These are phyloP conservation scores for Schizopora paradoxa DNA, from an alignment of 1,284 basidiomycete species.

Conservation along the genomic window DNA sequence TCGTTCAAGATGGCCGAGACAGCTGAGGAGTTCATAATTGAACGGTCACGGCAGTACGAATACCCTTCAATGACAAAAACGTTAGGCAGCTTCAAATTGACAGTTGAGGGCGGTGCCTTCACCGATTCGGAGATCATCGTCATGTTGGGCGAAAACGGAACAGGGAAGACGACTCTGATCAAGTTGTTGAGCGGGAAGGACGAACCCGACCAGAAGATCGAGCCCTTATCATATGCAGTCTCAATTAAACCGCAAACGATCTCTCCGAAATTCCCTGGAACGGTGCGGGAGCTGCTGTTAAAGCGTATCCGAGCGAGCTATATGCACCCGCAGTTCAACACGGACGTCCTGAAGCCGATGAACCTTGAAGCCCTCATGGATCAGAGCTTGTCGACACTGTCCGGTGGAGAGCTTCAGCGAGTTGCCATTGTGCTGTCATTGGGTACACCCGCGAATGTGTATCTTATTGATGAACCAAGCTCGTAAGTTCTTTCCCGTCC, in stretches of 20 bases:
- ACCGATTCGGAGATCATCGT: constrained; percentile 97
- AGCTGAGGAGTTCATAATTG: constrained; percentile 79
- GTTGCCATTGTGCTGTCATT: constrained; percentile 91
- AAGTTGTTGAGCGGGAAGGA: constrained; percentile 89
- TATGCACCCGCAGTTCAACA: constrained; percentile 97
- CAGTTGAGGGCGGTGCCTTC: constrained; percentile 82
- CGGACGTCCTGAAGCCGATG: constrained; percentile 96
- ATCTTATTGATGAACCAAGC: constrained; percentile 84
- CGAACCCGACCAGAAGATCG: constrained; percentile 76
- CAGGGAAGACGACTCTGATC: constrained; percentile 96
- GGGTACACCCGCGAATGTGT: constrained; percentile 76
- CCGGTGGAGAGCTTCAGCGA: constrained; percentile 94
- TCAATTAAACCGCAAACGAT: constrained; percentile 96
- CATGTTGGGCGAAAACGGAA: constrained; percentile 96
- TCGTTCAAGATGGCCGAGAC: constrained; percentile 96
- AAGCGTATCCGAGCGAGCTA: constrained; percentile 92
- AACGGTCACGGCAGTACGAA: constrained; percentile 80
- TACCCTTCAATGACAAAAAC: constrained; percentile 97
- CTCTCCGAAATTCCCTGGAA: constrained; percentile 92
- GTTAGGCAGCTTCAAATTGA: constrained; percentile 87
- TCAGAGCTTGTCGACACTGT: constrained; percentile 93
- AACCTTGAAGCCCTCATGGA: constrained; percentile 88
- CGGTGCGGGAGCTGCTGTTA: constrained; percentile 85
- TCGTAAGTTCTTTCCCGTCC: constrained; percentile 36
- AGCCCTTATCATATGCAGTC: constrained; percentile 76